phyloP scores from a whole-genome alignment of 2,329 filamentous ascomycete genomes.

The Aspergillus sp. region DNA sequence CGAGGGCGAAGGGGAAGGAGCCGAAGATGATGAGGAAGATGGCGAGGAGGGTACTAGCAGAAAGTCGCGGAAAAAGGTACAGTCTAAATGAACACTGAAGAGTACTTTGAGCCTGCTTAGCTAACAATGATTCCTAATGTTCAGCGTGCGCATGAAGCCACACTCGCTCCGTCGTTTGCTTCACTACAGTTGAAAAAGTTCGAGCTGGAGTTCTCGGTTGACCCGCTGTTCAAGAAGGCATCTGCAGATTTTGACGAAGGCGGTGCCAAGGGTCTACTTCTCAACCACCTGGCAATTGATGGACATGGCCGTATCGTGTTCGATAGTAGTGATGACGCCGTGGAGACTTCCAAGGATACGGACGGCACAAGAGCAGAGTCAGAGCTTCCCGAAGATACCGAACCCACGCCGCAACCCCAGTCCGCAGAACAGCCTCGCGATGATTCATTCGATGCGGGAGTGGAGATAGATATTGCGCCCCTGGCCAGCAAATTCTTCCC shows the following conservation, averaged over 20 bases:
- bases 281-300: slow-evolving; percentile 97
- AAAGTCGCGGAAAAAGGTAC: slow-evolving; percentile 69
- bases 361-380: slow-evolving; percentile 39
- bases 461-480: slow-evolving; percentile 75
- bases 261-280: slow-evolving; percentile 87
- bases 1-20: slow-evolving; percentile 62
- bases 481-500: slow-evolving; percentile 84
- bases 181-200: slow-evolving; percentile 94
- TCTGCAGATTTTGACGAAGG: slow-evolving; percentile 98
- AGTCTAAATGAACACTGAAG: not conserved
- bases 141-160: slow-evolving; percentile 86
- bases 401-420: slow-evolving; percentile 24
- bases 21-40: slow-evolving; percentile 62
- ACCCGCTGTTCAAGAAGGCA: slow-evolving; percentile 98
- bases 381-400: slow-evolving; percentile 45
- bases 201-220: slow-evolving; percentile 92
- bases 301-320: slow-evolving; percentile 91
- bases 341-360: slow-evolving; percentile 49
- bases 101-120: slow-evolving; percentile 9
- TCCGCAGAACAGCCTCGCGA: slow-evolving; percentile 33
- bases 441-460: slow-evolving; percentile 49
- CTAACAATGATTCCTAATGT: slow-evolving; percentile 43
- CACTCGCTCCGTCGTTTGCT: slow-evolving; percentile 82
- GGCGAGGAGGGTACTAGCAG: slow-evolving; percentile 49
- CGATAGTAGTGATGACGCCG: slow-evolving; percentile 88